Percentiles rank a stretch among this genome's conserved stretches.
phyloP scores from a whole-genome alignment of 345 rosid genomes.

The Balakata baccata region DNA sequence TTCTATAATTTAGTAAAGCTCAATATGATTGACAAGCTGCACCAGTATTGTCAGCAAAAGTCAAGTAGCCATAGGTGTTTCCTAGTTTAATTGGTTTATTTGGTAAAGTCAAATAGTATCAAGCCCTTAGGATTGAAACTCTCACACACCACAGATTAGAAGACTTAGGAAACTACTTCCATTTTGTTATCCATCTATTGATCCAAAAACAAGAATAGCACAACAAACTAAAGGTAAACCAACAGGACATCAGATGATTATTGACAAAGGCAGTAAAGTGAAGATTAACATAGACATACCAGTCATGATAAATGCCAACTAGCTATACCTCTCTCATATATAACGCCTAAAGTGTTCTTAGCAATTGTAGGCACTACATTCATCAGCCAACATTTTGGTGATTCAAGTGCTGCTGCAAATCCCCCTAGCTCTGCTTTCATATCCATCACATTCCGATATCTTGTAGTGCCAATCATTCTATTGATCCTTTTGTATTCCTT shows the following conservation, averaged over 20 bases:
- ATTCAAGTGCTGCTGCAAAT: constrained; percentile 86
- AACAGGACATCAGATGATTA: not conserved
- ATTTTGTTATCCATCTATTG: not conserved
- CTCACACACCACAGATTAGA: not conserved
- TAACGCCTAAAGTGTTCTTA: constrained; percentile 73
- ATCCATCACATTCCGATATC: constrained; percentile 91
- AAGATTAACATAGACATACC: constrained; percentile 45
- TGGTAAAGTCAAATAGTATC: too few species aligned
- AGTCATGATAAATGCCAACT: constrained; percentile 90
- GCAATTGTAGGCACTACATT: constrained; percentile 82
- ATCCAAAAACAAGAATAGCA: not conserved
- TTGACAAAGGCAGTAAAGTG: not conserved
- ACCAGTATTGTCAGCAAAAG: not conserved
- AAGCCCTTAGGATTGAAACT: not conserved
- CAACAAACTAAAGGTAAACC: not conserved
- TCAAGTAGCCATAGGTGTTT: too few species aligned
- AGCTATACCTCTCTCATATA: constrained; percentile 87
- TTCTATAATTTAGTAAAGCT: not conserved
- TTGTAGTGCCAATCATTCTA: constrained; percentile 65
- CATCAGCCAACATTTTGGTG: constrained; percentile 92
- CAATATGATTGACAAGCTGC: not conserved
- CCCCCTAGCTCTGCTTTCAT: constrained; percentile 97
- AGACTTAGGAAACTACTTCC: not conserved
- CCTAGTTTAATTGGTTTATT: too few species aligned
- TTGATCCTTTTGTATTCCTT: constrained; percentile 63